Percentiles rank a stretch among this genome's conserved stretches.
Conservation (phyloP, 2,329 filamentous ascomycete genomes). For the Fusarium sp. region DNA sequence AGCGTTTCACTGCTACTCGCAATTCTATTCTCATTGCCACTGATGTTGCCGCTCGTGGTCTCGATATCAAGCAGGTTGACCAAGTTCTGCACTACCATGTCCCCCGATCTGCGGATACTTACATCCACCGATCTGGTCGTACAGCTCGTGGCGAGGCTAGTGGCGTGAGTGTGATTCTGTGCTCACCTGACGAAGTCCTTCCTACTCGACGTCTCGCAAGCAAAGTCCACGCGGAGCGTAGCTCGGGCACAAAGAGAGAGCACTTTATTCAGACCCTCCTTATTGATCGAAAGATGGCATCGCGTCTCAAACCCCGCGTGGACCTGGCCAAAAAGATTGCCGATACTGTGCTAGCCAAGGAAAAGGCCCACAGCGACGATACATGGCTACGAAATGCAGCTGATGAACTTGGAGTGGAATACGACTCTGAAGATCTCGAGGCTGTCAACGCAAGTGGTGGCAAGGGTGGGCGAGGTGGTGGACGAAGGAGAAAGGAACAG, state of each 20-base stretch:
- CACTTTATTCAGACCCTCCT: slow-evolving; percentile 83
- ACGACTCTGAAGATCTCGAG: slow-evolving; percentile 88
- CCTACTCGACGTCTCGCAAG: slow-evolving; percentile 84
- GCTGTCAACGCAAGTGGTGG: slow-evolving; percentile 76
- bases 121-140: slow-evolving; percentile 94
- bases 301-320: slow-evolving; percentile 79
- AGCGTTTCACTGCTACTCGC: slow-evolving; percentile 80
- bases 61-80: slow-evolving; percentile 91
- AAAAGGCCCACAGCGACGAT: slow-evolving; percentile 84
- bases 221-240: slow-evolving; percentile 79
- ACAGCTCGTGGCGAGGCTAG: slow-evolving; percentile 84
- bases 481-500: slow-evolving; percentile 78
- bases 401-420: slow-evolving; percentile 92
- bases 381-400: slow-evolving; percentile 85
- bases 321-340: slow-evolving; percentile 87
- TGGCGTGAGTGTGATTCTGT: slow-evolving; percentile 87
- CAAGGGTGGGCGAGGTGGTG: slow-evolving; percentile 74
- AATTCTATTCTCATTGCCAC: slow-evolving; percentile 84
- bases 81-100: slow-evolving; percentile 96
- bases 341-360: slow-evolving; percentile 84
- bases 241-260: slow-evolving; percentile 57
- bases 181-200: slow-evolving; percentile 88
- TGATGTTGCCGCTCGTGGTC: slow-evolving; percentile 90
- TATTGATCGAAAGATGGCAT: slow-evolving; percentile 81
- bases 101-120: slow-evolving; percentile 88